A percentile compares a stretch with the other conserved stretches of the same genome.
Conservation (phyloP, 2,329 filamentous ascomycete genomes). For the Aureobasidium sp. region DNA sequence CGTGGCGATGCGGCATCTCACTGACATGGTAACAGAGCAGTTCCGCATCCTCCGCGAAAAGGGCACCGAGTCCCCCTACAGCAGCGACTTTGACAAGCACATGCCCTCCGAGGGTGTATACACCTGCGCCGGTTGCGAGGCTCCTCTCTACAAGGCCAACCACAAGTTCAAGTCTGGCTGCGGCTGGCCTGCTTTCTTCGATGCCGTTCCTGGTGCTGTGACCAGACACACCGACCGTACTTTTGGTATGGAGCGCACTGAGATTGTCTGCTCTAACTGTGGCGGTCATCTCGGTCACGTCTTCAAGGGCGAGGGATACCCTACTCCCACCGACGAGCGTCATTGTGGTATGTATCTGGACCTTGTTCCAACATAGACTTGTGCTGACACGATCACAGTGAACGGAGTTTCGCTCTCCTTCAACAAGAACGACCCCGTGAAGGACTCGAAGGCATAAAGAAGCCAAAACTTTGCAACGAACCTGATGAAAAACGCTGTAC, state of each 20-base stretch:
- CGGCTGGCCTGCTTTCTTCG: constrained; percentile 97
- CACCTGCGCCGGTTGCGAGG: constrained; percentile 75
- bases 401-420: constrained; percentile 91
- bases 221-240: constrained; percentile 69
- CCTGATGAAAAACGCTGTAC: neutral
- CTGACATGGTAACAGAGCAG: constrained; percentile 60
- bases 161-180: constrained; percentile 97
- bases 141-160: constrained; percentile 83
- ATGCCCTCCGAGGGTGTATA: constrained; percentile 70
- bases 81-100: constrained; percentile 84
- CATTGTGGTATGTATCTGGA: constrained; percentile 57
- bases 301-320: constrained; percentile 80
- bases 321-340: constrained; percentile 85
- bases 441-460: constrained; percentile 16
- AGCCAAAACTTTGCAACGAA: neutral
- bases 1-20: neutral
- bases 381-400: constrained; percentile 32
- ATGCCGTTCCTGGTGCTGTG: constrained; percentile 86
- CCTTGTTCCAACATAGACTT: neutral
- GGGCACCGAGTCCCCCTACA: constrained; percentile 76
- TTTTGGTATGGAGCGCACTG: constrained; percentile 77
- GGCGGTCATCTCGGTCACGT: constrained; percentile 88
- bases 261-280: constrained; percentile 93
- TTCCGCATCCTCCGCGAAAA: constrained; percentile 89
- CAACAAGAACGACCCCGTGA: constrained; percentile 53